phyloP scores from a whole-genome alignment of 2,329 filamentous ascomycete species.

The Aspergillus japonicus region DNA sequence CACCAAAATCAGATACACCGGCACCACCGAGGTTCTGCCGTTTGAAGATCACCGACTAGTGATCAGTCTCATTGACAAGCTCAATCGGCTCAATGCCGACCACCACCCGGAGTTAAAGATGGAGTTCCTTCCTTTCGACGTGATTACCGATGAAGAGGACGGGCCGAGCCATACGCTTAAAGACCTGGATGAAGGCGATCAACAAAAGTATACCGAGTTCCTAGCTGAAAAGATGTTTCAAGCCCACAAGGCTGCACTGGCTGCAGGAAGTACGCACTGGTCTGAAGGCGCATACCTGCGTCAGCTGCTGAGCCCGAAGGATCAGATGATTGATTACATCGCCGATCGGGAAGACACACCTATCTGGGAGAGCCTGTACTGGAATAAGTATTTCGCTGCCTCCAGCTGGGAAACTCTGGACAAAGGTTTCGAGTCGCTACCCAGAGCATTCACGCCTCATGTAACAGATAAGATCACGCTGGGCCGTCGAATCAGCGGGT shows the following conservation, averaged over 20 bases:
- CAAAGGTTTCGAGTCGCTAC: conserved; percentile 36
- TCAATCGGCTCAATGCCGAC: conserved; percentile 27
- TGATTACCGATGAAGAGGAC: conserved; percentile 26
- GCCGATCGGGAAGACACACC: conserved; percentile 35
- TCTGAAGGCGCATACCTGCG: background rate
- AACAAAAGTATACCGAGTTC: background rate
- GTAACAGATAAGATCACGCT: conserved; percentile 25
- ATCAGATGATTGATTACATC: conserved; percentile 27
- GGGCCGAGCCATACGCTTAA: conserved; percentile 23
- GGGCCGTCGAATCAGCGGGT: conserved; percentile 25
- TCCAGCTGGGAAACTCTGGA: conserved; percentile 30
- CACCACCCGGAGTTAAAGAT: conserved; percentile 20
- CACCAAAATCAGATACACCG: conserved; percentile 20
- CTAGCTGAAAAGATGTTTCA: background rate
- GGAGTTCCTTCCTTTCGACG: conserved; percentile 34
- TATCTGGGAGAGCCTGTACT: conserved; percentile 25
- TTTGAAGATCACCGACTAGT: conserved; percentile 26
- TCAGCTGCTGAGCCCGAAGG: background rate
- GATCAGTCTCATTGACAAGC: conserved; percentile 22
- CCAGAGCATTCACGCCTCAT: conserved; percentile 37
- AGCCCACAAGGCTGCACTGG: background rate
- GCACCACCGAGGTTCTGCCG: conserved; percentile 21
- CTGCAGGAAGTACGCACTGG: background rate
- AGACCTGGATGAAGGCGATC: conserved; percentile 6
- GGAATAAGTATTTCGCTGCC: background rate